Base-by-base conservation (phyloP, 768 basidiomycete genomes). In the Mycena pura region DNA sequence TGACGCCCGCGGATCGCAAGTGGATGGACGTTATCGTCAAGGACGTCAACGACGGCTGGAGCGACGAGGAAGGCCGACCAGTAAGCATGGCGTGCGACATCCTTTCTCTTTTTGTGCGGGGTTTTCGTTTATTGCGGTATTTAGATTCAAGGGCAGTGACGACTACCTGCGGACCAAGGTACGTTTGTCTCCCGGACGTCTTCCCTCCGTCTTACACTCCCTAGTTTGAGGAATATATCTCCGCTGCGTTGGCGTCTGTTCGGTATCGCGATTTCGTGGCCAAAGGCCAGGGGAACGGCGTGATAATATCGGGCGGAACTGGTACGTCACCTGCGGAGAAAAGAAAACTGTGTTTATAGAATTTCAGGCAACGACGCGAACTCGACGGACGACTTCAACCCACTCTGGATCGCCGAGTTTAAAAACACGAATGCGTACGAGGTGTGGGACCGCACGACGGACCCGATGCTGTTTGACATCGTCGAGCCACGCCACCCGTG, bases 401-500 rank as follows among this genome's bases (percentile, higher is more conserved):
- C 89, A 14, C 70, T 88, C 2, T 99, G 95, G 93, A 84, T 98
- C 24, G 78, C 86, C 1, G 93, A 94, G 68, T 97, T 99, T 77
- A 91, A 86, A 74, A 83, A 82, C 66, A 96, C 96, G 25, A 86
- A 89, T 66, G 95, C 95, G 0, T 96, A 88, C 72, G 87, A 91
- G 53, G 86, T 93, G 3, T 99, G 97, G 97, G 87, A 98, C 48
- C 80, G 85, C 43, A 85, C 88, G 38, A 99, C 97, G 1, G 97
- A 99, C 74, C 91, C 94, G 1, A 79, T 94, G 62, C 76, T 99
- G 11, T 99, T 99, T 70, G 97, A 99, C 71, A 92, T 99, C 46
- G 85, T 96, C 53, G 97, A 99, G 73, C 92, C 96, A 32, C 82
- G 92, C 47, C 96, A 99, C 74, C 96, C 96, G 36, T 97, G 96